Evolutionary conservation across 2,329 filamentous ascomycete genomes (phyloP), one percentile per base, ranked within the genome.

Genomic region (Colletotrichum sp.): DNA sequence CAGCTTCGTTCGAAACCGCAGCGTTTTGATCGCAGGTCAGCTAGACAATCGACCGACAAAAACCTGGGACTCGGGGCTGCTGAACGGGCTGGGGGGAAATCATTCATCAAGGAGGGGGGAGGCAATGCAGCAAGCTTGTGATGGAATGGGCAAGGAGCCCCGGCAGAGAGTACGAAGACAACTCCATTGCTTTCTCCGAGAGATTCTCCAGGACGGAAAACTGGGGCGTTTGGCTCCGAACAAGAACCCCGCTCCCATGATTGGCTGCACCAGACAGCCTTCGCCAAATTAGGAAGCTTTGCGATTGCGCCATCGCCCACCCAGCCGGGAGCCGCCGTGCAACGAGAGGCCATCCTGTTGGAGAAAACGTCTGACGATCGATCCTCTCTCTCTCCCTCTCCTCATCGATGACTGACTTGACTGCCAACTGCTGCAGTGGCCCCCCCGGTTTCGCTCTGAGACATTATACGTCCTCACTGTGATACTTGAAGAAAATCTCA

Each of bases 231-330:
- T 24, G 28, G 65, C 67, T 49, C 65, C 62, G 75, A 71, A 26
- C 57, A 65, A 49, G 66, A 32, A 21, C n/a, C 70, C 70, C 64
- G 64, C 57, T 24, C 59, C 9, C 28, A 24, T 77, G 75, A 77
- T 77, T 77, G 75, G 75, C 60, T 55, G 52, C 60, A 21, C 24
- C 65, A 24, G 36, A 70, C 52, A 71, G 72, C 65, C 75, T 66
- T 75, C 71, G 72, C 75, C 71, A 39, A 77, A 77, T 77, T 77
- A 75, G 75, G 75, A 77, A 77, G 65, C 75, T 75, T 75, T 66
- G 75, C 67, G 71, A 75, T 77, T 74, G 75, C 75, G 75, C 75
- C 75, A 77, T 77, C 75, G 72, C 71, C 71, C 71, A 71, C 71
- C 18, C 60, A 21, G 66, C 63, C 66, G 55, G 65, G 65, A 75